phyloP scores from a whole-genome alignment of 2,329 filamentous ascomycete species.

The Pyrenochaeta sp. region DNA sequence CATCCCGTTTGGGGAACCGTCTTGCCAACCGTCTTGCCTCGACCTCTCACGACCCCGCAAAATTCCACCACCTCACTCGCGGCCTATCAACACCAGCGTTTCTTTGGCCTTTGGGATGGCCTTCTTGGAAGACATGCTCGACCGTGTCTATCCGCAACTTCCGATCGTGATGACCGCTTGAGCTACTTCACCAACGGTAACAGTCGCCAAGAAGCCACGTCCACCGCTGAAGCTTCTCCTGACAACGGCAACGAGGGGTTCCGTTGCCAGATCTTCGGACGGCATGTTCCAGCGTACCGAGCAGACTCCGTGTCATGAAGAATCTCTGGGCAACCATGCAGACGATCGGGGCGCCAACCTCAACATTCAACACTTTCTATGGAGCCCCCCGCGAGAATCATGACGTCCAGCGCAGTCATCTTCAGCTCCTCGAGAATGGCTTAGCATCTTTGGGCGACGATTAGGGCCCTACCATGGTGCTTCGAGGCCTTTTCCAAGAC shows the following conservation, averaged over 20 bases:
- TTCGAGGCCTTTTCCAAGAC: neutral
- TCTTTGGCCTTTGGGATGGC: neutral
- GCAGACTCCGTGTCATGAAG: neutral
- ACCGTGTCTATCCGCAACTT: neutral
- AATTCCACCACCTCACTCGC: neutral
- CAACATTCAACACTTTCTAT: neutral
- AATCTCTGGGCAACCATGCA: conserved; percentile 4
- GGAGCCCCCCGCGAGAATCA: neutral
- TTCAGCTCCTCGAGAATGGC: neutral
- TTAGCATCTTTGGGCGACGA: neutral
- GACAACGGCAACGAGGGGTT: neutral
- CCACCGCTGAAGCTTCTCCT: neutral
- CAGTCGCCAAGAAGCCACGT: neutral
- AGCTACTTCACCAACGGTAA: neutral
- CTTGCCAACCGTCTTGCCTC: neutral
- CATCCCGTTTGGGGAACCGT: conserved; percentile 1
- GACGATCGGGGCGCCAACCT: neutral
- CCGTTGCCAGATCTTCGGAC: neutral
- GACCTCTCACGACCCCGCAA: neutral
- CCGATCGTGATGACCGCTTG: neutral
- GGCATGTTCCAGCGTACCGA: neutral
- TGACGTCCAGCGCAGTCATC: conserved; percentile 2
- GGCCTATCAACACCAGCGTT: neutral
- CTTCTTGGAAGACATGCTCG: neutral
- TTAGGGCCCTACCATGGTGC: neutral